phyloP scores from a whole-genome alignment of 306 rosid species.

The Casuarina glauca region DNA sequence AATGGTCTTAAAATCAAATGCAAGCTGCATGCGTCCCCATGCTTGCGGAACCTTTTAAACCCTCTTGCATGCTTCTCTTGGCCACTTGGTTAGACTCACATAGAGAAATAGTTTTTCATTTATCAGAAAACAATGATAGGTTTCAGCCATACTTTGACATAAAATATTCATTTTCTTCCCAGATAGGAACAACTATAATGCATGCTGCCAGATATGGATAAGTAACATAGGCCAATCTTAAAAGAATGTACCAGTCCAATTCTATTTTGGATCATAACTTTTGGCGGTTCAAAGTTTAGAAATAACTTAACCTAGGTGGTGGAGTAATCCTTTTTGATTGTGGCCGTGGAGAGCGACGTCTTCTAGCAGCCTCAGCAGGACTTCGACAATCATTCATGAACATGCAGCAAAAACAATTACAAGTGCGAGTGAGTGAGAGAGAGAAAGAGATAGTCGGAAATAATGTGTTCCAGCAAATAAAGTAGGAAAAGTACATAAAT shows the following conservation, averaged over 20 bases:
- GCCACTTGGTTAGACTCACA: no score
- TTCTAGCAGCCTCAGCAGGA: conserved; percentile 56
- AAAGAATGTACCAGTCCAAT: neutral
- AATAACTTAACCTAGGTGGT: conserved; percentile 57
- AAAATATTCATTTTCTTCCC: neutral
- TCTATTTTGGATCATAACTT: neutral
- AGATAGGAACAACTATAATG: neutral
- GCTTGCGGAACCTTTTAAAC: no score
- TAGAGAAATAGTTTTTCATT: neutral
- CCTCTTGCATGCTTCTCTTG: no score
- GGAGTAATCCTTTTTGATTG: conserved; percentile 69
- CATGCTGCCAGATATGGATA: conserved; percentile 1
- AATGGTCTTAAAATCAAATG: no score
- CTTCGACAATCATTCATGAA: conserved; percentile 24
- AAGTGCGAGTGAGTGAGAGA: neutral
- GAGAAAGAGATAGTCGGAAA: neutral
- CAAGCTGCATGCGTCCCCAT: no score
- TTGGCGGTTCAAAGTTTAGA: conserved; percentile 1
- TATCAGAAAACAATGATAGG: neutral
- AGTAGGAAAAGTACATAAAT: neutral
- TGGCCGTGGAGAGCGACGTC: conserved; percentile 78
- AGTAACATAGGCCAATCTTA: neutral
- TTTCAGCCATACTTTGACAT: neutral
- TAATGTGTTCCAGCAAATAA: neutral
- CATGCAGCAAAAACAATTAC: neutral